Base-by-base conservation (phyloP, 306 rosid species). In the Lupinus albus region DNA sequence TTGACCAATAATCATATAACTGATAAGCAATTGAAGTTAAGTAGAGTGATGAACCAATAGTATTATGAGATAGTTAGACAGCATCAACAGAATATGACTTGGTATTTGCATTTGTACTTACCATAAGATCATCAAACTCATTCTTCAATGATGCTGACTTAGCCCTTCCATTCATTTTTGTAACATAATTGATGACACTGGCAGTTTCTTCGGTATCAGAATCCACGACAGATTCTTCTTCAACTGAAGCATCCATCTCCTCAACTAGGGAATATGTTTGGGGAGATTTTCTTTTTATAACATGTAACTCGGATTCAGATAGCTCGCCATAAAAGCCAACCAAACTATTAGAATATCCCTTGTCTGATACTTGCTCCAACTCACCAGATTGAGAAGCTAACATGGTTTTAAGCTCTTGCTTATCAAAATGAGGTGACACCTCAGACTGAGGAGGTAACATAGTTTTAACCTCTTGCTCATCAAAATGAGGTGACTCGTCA, bases 181-280 rank as follows among this genome's bases (percentile, higher is more conserved):
- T 66, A 7, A 50, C 71, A 64, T 78, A 93, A 59, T 84, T 83
- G 61, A 86, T 75, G 64, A 84, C 87, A 33, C 96, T 89, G 7
- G 85, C 39, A 42, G 79, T 79, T 56, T 93, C 96, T 38, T 90
- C 96, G 49, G 63, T 8, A 49, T 86, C 91, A 35, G 83, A 79
- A 60, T 81, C 87, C 61, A 66, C 35, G 54, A 18, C 59, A 15
- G 82, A 78, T 50, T 80, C 81, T 45, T 4, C 56, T 48, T 78
- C 84, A 35, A 8, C 30, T 15, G 71, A 28, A 53, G 30, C 61
- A 68, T 64, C 67, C 70, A 11, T 18, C 51, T 48, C 51, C 47
- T 64, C 66, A 79, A 39, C 21, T 57, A 11, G 65, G 25, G 84
- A 75, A 71, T 60, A 64, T 64, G 71, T 62, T 78, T 61, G 53